Percentiles rank a stretch among this genome's conserved stretches.
Conservation (phyloP, 228 moss, liverwort and hornwort genomes). For the Sphagnum magellanicum region DNA sequence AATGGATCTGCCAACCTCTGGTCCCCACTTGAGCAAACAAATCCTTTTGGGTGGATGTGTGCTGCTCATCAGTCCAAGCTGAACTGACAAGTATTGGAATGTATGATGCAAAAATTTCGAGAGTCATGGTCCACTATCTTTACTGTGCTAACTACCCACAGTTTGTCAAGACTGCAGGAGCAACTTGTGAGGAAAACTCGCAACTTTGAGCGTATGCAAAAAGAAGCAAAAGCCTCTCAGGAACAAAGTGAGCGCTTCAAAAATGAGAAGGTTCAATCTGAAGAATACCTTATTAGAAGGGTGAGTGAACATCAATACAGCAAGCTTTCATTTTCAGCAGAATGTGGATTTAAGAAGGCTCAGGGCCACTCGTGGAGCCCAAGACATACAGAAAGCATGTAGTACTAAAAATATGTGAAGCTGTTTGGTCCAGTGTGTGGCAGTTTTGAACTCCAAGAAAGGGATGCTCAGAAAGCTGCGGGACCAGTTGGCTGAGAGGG, state of each 20-base stretch:
- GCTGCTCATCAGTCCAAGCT: no score
- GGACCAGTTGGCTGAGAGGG: conserved; percentile 18
- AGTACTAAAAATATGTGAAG: not conserved
- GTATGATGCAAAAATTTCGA: no score
- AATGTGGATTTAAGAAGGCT: not conserved
- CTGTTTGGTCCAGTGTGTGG: conserved; percentile 26
- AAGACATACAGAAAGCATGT: not conserved
- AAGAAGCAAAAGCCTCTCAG: conserved; percentile 18
- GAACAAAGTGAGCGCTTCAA: conserved; percentile 32
- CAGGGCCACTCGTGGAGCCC: not conserved
- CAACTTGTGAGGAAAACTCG: conserved; percentile 26
- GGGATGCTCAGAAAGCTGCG: conserved; percentile 25
- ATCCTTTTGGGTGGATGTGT: no score
- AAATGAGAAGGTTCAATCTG: conserved; percentile 27
- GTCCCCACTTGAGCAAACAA: no score
- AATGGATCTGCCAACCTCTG: no score
- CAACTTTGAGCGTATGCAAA: conserved; percentile 23
- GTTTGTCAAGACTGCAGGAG: conserved; percentile 11
- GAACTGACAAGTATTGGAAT: no score
- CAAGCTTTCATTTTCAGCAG: no score
- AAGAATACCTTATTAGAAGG: conserved; percentile 45
- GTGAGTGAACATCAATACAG: not conserved
- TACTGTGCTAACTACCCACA: no score
- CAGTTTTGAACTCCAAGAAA: conserved; percentile 49
- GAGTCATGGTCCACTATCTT: no score